A percentile compares a stretch with the other conserved stretches of the same genome.
These are phyloP conservation scores for Chamaecyparis obtusa DNA, from an alignment of 75 land plant species.

Conservation along the genomic window DNA sequence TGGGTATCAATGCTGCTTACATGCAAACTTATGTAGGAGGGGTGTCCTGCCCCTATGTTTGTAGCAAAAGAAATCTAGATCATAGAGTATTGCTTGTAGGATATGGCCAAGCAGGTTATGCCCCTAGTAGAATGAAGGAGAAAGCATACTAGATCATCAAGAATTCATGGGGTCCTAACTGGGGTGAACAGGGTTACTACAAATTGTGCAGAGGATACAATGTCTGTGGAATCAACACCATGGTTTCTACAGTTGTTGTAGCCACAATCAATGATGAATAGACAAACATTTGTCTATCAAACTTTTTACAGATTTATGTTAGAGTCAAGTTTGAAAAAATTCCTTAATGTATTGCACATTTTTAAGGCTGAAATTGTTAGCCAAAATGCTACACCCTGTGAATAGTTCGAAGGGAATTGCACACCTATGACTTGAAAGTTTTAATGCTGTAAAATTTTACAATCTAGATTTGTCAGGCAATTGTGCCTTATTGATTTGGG, in stretches of 20 bases:
- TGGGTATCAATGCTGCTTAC: conserved; percentile 62
- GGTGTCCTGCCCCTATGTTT: conserved; percentile 62
- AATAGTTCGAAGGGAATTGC: background rate
- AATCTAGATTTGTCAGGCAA: background rate
- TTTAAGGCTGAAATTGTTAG: background rate
- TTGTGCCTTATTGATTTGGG: background rate
- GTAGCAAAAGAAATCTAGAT: conserved; percentile 40
- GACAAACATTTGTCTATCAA: background rate
- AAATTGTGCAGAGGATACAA: conserved; percentile 73
- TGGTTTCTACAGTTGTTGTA: conserved; percentile 80
- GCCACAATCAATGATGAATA: background rate
- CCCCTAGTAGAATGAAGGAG: conserved; percentile 47
- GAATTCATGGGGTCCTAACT: conserved; percentile 83
- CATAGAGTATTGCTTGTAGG: conserved; percentile 67
- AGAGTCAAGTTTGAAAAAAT: too few species aligned
- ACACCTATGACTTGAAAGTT: background rate
- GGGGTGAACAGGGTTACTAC: conserved; percentile 94
- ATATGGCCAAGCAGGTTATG: conserved; percentile 44
- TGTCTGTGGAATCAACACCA: conserved; percentile 79
- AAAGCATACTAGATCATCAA: conserved; percentile 93
- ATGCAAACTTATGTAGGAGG: conserved; percentile 71
- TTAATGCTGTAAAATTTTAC: background rate
- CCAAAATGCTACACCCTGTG: background rate
- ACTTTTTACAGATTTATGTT: background rate
- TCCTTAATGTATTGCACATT: background rate